Base-by-base conservation (phyloP, 1,284 basidiomycete genomes). In the Cutaneotrichosporon mucoides region DNA sequence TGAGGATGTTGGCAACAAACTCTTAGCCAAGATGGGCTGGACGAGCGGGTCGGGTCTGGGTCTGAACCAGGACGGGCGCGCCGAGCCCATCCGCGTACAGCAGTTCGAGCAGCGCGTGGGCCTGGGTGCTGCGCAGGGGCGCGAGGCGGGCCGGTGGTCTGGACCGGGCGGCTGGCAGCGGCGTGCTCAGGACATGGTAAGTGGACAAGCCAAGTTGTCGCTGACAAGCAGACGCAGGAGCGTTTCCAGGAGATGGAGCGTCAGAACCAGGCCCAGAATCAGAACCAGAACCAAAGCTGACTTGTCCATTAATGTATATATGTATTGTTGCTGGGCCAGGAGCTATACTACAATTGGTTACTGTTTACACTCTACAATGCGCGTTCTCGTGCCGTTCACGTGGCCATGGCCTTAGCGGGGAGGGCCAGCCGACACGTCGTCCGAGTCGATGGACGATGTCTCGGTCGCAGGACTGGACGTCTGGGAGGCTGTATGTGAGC, bases 11-110 rank as follows among this genome's bases (percentile, higher is more conserved):
- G 92, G 92, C 10, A 93, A 94, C 73, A 92, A 92, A 75, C 73
- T 96, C 58, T 76, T 96, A 65, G 90, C 91, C 74, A 92, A 93
- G 84, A 95, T 96, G 92, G 92, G 93, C 0, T 96, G 92, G 92
- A 88, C 83, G 61, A 86, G 89, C 69, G 92, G 92, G 3, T 86
- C 84, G n/a, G 92, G 92, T 1, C 78, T 96, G 44, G 92, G 92
- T 1, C 82, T 83, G 6, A 83, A 82, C 56, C 89, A 87, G 6
- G 89, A 90, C 57, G 92, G 92, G 16, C 79, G 91, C 55, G 86
- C 90, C 13, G 90, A 92, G 55, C 92, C 92, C 2, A 86, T 96
- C 84, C 86, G 77, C 59, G 87, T 92, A 8, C 86, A 89, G 36
- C 85, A 94, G 56, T 95, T 92, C 75, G 86, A 89, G 4, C 84